Conservation (phyloP, 73 alveolate genomes). For the Tetrahymena elliotti region DNA sequence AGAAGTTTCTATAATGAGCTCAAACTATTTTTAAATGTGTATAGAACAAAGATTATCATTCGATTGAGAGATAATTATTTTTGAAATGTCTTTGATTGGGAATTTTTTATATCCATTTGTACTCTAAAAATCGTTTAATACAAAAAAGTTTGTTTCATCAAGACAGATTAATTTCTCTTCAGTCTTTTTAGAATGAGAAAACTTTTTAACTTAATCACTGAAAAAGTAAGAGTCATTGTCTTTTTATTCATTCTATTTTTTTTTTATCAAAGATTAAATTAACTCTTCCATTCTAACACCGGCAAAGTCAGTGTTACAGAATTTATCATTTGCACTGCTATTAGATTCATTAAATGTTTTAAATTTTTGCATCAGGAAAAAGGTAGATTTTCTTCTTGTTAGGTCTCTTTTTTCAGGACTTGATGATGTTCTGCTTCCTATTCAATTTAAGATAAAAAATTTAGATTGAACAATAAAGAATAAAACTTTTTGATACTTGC, state of each 20-base stretch:
- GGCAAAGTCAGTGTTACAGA: background rate
- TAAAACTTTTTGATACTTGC: background rate
- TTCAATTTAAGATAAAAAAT: too few relatives aligned
- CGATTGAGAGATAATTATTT: background rate
- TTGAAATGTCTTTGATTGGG: background rate
- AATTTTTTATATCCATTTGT: background rate
- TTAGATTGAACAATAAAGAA: too few relatives aligned
- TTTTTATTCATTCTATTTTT: too few relatives aligned
- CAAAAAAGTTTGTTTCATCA: background rate
- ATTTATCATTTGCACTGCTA: background rate
- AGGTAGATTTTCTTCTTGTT: background rate
- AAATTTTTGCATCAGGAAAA: background rate
- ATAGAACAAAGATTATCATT: background rate
- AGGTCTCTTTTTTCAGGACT: background rate
- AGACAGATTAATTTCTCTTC: background rate
- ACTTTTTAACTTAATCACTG: background rate
- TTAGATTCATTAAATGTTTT: background rate
- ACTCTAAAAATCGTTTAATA: too few relatives aligned
- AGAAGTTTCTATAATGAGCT: background rate
- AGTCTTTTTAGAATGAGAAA: background rate
- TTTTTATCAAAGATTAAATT: background rate
- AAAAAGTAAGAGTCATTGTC: background rate
- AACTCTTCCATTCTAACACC: too few relatives aligned
- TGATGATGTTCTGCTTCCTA: background rate
- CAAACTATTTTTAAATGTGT: background rate